Evolutionary conservation across 1,139 yeast species (phyloP).

Genomic region (Suhomyces bribrorum): DNA sequence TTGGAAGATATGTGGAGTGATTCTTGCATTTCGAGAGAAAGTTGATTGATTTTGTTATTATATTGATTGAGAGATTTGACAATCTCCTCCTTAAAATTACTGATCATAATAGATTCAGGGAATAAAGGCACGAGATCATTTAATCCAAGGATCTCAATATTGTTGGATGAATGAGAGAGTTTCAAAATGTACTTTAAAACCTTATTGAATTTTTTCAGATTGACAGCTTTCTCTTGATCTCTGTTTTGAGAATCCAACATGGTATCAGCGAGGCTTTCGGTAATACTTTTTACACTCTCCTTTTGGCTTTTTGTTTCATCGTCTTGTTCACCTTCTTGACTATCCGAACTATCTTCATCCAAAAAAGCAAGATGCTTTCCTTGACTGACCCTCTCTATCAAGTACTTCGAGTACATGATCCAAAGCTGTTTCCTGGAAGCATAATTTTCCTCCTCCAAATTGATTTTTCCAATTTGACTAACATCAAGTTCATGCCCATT

Average conservation of each 20-base stretch:
- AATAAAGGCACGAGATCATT: conserved; percentile 83
- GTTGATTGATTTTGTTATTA: conserved; percentile 59
- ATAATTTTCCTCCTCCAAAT: conserved; percentile 36
- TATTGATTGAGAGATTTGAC: conserved; percentile 75
- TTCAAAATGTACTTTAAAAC: conserved; percentile 44
- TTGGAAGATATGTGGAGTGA: conserved; percentile 65
- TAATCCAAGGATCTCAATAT: conserved; percentile 47
- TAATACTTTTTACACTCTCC: conserved; percentile 1
- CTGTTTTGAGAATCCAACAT: conserved; percentile 1
- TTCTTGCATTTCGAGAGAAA: conserved; percentile 76
- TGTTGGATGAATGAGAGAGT: conserved; percentile 34
- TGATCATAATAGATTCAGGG: conserved; percentile 81
- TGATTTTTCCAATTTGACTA: conserved; percentile 25
- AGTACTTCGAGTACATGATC: conserved; percentile 65
- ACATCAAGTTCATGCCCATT: conserved; percentile 17
- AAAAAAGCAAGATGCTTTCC: conserved; percentile 28
- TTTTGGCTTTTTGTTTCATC: conserved; percentile 9
- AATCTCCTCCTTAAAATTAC: conserved; percentile 80
- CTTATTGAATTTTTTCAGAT: conserved; percentile 24
- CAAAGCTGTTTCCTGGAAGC: conserved; percentile 69
- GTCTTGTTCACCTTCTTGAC: neutral
- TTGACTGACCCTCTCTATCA: conserved; percentile 44
- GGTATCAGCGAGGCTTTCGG: neutral
- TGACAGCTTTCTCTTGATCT: conserved; percentile 1
- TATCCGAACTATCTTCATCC: conserved; percentile 16